Conservation (phyloP, 495 filamentous ascomycete genomes). For the Penicillium malachiteum region DNA sequence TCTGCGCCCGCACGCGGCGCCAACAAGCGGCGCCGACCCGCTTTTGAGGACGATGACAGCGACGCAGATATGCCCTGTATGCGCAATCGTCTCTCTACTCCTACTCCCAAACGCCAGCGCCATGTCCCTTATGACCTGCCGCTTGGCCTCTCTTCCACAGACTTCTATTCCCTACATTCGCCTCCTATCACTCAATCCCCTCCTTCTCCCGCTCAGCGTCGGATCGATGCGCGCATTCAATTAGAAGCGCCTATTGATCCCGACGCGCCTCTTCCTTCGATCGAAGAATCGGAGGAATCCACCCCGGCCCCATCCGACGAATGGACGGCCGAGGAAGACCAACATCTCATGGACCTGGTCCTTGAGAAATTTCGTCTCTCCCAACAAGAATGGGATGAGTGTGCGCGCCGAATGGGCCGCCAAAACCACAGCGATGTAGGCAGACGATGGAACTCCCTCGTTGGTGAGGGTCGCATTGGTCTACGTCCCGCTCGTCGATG, state of each 20-base stretch:
- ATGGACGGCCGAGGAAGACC: slow-evolving; percentile 70
- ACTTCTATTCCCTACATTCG: slow-evolving; percentile 60
- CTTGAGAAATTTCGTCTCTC: slow-evolving; percentile 72
- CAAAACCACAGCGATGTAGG: slow-evolving; percentile 64
- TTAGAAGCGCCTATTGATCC: slow-evolving; percentile 23
- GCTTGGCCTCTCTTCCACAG: slow-evolving; percentile 60
- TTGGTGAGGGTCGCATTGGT: slow-evolving; percentile 60
- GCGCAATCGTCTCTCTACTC: slow-evolving; percentile 56
- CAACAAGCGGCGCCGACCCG: slow-evolving; percentile 62
- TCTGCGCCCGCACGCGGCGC: slow-evolving; percentile 46
- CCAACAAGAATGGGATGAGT: slow-evolving; percentile 76
- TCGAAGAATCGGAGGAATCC: slow-evolving; percentile 33
- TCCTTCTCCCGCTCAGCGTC: slow-evolving; percentile 31
- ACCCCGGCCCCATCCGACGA: slow-evolving; percentile 23
- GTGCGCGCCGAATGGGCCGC: slow-evolving; percentile 62
- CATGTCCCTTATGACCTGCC: slow-evolving; percentile 66
- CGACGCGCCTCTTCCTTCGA: slow-evolving; percentile 42
- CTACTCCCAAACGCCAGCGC: slow-evolving; percentile 69
- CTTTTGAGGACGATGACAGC: slow-evolving; percentile 50
- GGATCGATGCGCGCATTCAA: slow-evolving; percentile 8
- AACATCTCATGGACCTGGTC: slow-evolving; percentile 69
- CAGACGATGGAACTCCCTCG: slow-evolving; percentile 65
- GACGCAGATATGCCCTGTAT: slow-evolving; percentile 41
- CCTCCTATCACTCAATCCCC: slow-evolving; percentile 42
- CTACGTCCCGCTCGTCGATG: slow-evolving; percentile 42